These are phyloP conservation scores for Monotropa hypopitys DNA, from an alignment of 179 eudicot species.

Conservation along the genomic window DNA sequence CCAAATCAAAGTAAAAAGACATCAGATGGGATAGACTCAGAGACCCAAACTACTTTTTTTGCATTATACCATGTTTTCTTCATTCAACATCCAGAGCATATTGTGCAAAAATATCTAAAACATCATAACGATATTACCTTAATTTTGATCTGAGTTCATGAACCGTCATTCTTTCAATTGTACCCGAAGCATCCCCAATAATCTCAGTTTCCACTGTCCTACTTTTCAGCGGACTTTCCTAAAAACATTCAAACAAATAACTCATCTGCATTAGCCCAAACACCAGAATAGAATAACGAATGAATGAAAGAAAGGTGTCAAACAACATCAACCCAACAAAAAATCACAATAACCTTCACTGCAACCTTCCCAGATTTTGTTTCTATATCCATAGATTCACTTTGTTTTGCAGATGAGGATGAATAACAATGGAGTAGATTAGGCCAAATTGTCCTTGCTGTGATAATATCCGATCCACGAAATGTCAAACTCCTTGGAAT, in stretches of 20 bases:
- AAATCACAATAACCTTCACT: slow-evolving; percentile 17
- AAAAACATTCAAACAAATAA: slow-evolving; percentile 1
- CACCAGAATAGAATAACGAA: background rate
- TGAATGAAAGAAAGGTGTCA: background rate
- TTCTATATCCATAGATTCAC: slow-evolving; percentile 10
- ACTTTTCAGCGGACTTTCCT: slow-evolving; percentile 21
- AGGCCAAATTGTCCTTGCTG: slow-evolving; percentile 25
- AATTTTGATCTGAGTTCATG: slow-evolving; percentile 53
- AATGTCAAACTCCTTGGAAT: slow-evolving; percentile 18
- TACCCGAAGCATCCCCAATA: slow-evolving; percentile 24
- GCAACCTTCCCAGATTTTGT: slow-evolving; percentile 15
- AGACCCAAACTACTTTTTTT: no score
- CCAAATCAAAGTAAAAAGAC: no score
- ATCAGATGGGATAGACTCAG: no score
- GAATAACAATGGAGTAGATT: slow-evolving; percentile 13
- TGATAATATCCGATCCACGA: slow-evolving; percentile 13
- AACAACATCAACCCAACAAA: background rate
- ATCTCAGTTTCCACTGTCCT: slow-evolving; percentile 16
- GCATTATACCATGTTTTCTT: no score
- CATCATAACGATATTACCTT: slow-evolving; percentile 31
- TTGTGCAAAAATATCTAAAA: background rate
- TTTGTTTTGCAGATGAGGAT: slow-evolving; percentile 6
- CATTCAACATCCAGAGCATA: no score
- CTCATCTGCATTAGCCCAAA: background rate
- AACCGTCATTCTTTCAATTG: slow-evolving; percentile 57